Evolutionary conservation across 768 basidiomycete genomes (phyloP).

Genomic region (Hygrocybe coccinea): DNA sequence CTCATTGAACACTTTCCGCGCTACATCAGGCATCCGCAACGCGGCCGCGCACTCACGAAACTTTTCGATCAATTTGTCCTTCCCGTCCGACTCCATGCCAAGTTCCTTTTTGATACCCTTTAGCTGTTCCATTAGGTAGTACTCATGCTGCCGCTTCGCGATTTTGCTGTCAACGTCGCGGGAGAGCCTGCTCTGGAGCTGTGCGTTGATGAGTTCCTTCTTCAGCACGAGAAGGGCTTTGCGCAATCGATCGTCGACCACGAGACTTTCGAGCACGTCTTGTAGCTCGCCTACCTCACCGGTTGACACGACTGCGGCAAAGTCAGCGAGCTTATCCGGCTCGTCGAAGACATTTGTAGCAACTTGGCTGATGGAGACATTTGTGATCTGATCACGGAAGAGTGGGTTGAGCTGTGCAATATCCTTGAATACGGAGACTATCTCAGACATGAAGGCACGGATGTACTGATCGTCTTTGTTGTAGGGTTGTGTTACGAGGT

Average conservation of each 20-base stretch:
- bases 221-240: constrained; percentile 91
- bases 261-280: constrained; percentile 83
- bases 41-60: constrained; percentile 78
- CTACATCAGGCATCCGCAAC: constrained; percentile 85
- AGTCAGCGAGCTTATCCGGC: constrained; percentile 95
- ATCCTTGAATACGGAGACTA: constrained; percentile 96
- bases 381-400: constrained; percentile 97
- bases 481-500: constrained; percentile 75
- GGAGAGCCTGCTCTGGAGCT: constrained; percentile 87
- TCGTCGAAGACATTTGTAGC: constrained; percentile 95
- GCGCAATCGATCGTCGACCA: constrained; percentile 82
- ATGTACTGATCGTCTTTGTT: constrained; percentile 93
- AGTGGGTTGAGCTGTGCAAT: constrained; percentile 95
- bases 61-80: constrained; percentile 90
- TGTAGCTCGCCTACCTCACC: constrained; percentile 90
- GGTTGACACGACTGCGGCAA: constrained; percentile 90
- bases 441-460: constrained; percentile 93
- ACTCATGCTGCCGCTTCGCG: constrained; percentile 89
- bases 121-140: constrained; percentile 94
- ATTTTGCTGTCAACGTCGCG: constrained; percentile 94
- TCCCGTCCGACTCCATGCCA: constrained; percentile 92
- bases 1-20: constrained; percentile 93
- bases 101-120: constrained; percentile 94
- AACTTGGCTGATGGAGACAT: constrained; percentile 90
- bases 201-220: constrained; percentile 96